Conservation (phyloP, 768 basidiomycete genomes). For the Boletellus emodensis region DNA sequence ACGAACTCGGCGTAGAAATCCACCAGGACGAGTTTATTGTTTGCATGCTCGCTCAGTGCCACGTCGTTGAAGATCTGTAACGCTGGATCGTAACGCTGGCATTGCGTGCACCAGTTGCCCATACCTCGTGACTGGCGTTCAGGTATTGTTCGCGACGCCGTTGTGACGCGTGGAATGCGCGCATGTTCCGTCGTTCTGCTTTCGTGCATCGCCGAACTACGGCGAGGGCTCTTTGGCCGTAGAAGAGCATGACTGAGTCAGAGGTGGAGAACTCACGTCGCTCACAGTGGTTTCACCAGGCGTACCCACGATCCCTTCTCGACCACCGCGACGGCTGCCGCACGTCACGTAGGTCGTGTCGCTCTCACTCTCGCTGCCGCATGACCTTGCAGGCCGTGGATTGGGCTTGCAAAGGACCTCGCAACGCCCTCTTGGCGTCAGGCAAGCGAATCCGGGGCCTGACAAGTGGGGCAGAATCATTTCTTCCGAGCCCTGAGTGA, state of each 20-base stretch:
- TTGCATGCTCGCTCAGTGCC: constrained; percentile 29
- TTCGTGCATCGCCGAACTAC: constrained; percentile 8
- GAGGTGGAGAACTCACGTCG: no score
- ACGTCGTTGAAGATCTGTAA: constrained; percentile 36
- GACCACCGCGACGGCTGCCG: no score
- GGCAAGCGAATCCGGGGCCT: no score
- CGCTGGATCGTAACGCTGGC: not conserved
- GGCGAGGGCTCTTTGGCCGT: constrained; percentile 2
- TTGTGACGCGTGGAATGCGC: constrained; percentile 41
- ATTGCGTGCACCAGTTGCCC: not conserved
- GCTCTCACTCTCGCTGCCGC: no score
- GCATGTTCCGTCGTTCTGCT: constrained; percentile 22
- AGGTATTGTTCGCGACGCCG: constrained; percentile 36
- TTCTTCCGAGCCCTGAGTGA: no score
- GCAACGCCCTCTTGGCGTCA: no score
- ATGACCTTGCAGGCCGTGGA: no score
- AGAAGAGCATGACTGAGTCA: constrained; percentile 13
- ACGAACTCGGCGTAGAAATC: constrained; percentile 81
- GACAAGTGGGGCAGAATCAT: no score
- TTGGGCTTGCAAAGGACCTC: no score
- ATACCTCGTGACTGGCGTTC: constrained; percentile 44
- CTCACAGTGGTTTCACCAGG: no score
- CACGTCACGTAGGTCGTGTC: no score
- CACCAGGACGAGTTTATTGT: constrained; percentile 58
- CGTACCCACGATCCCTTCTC: no score